These are phyloP conservation scores for Thermomyces lanuginosus DNA, from an alignment of 2,329 filamentous ascomycete species.

Conservation along the genomic window DNA sequence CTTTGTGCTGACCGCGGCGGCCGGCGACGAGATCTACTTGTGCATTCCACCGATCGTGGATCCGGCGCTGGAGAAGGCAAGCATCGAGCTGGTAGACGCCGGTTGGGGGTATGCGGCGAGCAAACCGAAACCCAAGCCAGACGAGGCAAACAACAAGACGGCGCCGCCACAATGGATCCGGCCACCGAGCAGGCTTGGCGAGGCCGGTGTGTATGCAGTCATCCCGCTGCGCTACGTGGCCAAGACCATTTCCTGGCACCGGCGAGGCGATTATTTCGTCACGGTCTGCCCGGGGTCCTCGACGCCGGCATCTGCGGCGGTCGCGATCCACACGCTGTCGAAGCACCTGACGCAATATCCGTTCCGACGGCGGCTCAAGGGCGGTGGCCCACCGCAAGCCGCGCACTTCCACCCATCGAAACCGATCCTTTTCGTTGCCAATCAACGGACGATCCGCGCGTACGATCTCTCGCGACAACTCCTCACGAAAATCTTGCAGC, in stretches of 20 bases:
- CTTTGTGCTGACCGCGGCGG: conserved; percentile 65
- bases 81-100: conserved; percentile 60
- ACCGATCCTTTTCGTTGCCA: conserved; percentile 90
- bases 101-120: conserved; percentile 88
- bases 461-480: conserved; percentile 89
- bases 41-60: conserved; percentile 59
- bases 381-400: conserved; percentile 63
- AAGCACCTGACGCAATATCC: conserved; percentile 92
- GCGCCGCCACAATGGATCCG: conserved; percentile 69
- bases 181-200: conserved; percentile 55
- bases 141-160: conserved; percentile 36
- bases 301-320: conserved; percentile 42
- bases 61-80: conserved; percentile 56
- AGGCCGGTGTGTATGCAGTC: conserved; percentile 60
- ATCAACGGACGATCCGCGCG: conserved; percentile 77
- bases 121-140: conserved; percentile 33
- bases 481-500: conserved; percentile 81
- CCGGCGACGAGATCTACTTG: conserved; percentile 72
- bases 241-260: conserved; percentile 86
- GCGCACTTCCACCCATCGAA: conserved; percentile 89
- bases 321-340: conserved; percentile 85
- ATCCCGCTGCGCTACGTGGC: conserved; percentile 63
- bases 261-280: conserved; percentile 83
- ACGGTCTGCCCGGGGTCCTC: conserved; percentile 59
- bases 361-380: conserved; percentile 56